phyloP scores from a whole-genome alignment of 2,329 filamentous ascomycete species.

The Fusarium paranaense region DNA sequence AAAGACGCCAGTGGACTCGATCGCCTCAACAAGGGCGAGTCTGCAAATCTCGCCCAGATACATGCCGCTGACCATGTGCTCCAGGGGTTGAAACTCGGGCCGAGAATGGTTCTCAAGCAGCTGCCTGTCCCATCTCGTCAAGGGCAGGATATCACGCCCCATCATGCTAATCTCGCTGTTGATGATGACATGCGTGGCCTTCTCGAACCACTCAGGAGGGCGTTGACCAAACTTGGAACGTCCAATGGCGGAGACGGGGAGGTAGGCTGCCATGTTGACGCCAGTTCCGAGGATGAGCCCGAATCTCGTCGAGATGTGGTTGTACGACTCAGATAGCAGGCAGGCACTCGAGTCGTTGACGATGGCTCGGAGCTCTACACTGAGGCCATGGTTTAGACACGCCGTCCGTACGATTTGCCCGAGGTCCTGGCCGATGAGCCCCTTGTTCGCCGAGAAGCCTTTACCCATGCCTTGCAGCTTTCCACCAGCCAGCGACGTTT shows the following conservation, averaged over 20 bases:
- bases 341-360: conserved; percentile 77
- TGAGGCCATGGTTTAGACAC: conserved; percentile 62
- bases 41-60: conserved; percentile 76
- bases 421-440: conserved; percentile 69
- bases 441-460: conserved; percentile 69
- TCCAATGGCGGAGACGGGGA: conserved; percentile 68
- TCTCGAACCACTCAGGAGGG: conserved; percentile 66
- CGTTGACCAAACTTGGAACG: conserved; percentile 67
- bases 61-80: conserved; percentile 72
- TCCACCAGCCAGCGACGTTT: conserved; percentile 72
- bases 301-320: conserved; percentile 68
- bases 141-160: conserved; percentile 67
- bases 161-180: conserved; percentile 78
- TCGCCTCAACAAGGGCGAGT: conserved; percentile 68
- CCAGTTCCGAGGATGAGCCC: conserved; percentile 76
- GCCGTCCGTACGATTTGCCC: conserved; percentile 68
- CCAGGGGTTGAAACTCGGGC: conserved; percentile 72
- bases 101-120: conserved; percentile 65
- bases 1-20: conserved; percentile 65
- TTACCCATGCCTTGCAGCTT: conserved; percentile 74
- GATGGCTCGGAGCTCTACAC: conserved; percentile 69
- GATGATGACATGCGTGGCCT: conserved; percentile 71
- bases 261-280: conserved; percentile 73
- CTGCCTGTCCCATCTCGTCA: conserved; percentile 70
- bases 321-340: conserved; percentile 72